Evolutionary conservation across 192 early-diverging fungal genomes (phyloP).

Genomic region (Coemansia sp.): DNA sequence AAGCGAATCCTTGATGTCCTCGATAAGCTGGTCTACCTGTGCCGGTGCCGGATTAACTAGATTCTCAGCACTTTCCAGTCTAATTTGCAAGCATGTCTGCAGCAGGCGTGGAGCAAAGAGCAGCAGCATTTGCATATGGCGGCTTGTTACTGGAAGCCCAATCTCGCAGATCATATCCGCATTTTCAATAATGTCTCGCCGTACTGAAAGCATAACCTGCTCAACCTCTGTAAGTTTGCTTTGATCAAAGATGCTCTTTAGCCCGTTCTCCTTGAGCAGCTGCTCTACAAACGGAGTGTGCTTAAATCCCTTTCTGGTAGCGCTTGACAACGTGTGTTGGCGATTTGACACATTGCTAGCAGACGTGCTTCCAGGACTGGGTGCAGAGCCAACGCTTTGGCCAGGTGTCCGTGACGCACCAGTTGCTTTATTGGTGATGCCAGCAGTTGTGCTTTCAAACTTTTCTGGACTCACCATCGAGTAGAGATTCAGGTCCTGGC

Average conservation of each 20-base stretch:
- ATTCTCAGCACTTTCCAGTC: slow-evolving; percentile 64
- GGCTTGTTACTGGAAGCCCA: slow-evolving; percentile 68
- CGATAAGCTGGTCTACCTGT: slow-evolving; percentile 76
- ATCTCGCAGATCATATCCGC: slow-evolving; percentile 65
- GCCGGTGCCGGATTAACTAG: slow-evolving; percentile 37
- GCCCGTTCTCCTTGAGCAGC: slow-evolving; percentile 78
- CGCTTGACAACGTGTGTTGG: slow-evolving; percentile 8
- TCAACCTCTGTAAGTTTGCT: slow-evolving; percentile 66
- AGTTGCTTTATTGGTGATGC: slow-evolving; percentile 18
- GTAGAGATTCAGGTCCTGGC: slow-evolving; percentile 45
- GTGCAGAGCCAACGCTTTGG: not conserved
- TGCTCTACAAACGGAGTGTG: slow-evolving; percentile 80
- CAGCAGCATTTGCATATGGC: slow-evolving; percentile 68
- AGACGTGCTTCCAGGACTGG: not conserved
- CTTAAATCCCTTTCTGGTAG: slow-evolving; percentile 20
- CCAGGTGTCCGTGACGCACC: not conserved
- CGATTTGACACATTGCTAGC: not conserved
- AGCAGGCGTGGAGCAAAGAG: slow-evolving; percentile 79
- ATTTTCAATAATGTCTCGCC: slow-evolving; percentile 70
- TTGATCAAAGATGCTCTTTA: slow-evolving; percentile 75
- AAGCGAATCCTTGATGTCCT: slow-evolving; percentile 74
- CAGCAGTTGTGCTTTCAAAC: slow-evolving; percentile 29
- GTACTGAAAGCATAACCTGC: slow-evolving; percentile 62
- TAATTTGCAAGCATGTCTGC: slow-evolving; percentile 76
- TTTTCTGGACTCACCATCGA: slow-evolving; percentile 16